Evolutionary conservation across 1,284 basidiomycete species (phyloP).

Genomic region (Naganishia albida): DNA sequence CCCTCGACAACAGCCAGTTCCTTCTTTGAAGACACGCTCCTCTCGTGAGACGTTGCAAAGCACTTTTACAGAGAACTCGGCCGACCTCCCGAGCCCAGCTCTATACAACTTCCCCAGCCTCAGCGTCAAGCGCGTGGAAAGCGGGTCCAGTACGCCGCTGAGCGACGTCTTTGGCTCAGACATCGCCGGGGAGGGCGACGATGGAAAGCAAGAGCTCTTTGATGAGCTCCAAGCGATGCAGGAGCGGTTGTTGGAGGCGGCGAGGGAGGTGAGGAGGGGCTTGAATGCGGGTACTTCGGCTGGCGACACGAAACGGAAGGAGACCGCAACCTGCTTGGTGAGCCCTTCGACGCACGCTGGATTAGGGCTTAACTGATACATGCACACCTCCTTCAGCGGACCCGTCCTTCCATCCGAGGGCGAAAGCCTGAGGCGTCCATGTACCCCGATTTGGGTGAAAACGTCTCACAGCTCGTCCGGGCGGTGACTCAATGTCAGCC

Average conservation of each 20-base stretch:
- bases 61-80: not conserved
- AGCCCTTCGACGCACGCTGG: not conserved
- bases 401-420: conserved; percentile 7
- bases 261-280: conserved; percentile 9
- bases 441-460: conserved; percentile 15
- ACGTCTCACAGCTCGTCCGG: conserved; percentile 21
- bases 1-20: not conserved
- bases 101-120: conserved; percentile 2
- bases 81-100: conserved; percentile 4
- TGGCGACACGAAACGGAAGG: conserved; percentile 2
- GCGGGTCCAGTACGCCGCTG: not conserved
- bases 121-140: not conserved
- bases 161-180: conserved; percentile 4
- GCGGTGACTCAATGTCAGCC: conserved; percentile 11
- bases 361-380: not conserved
- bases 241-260: conserved; percentile 27
- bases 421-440: conserved; percentile 12
- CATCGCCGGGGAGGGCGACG: conserved; percentile 4
- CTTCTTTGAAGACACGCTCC: not conserved
- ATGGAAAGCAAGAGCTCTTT: conserved; percentile 17
- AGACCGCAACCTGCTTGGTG: conserved; percentile 3
- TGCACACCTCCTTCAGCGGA: not conserved
- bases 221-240: conserved; percentile 30
- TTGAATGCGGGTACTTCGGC: conserved; percentile 12
- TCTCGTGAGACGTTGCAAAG: conserved; percentile 5